A percentile compares a stretch with the other conserved stretches of the same genome.
Evolutionary conservation across 148 eudicot species (phyloP).

Genomic region (Bassia scoparia): DNA sequence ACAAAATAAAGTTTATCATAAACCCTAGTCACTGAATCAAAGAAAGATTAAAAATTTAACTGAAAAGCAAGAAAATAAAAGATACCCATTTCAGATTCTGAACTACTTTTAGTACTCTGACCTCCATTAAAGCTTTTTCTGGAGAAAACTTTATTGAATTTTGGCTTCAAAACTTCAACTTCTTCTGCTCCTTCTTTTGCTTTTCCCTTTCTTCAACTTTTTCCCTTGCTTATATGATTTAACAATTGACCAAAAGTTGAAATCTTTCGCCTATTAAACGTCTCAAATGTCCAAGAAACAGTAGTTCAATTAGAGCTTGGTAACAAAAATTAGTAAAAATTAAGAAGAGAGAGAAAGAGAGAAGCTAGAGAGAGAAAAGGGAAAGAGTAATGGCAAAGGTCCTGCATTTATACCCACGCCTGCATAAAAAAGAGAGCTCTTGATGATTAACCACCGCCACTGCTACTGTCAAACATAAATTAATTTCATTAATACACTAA

Average conservation of each 20-base stretch:
- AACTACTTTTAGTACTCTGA: conserved; percentile 47
- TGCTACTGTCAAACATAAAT: conserved; percentile 34
- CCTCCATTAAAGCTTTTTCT: conserved; percentile 43
- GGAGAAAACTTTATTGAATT: conserved; percentile 37
- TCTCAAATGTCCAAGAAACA: conserved; percentile 11
- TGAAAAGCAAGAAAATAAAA: conserved; percentile 44
- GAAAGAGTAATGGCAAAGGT: conserved; percentile 38
- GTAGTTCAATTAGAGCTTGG: no score
- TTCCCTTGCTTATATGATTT: no score
- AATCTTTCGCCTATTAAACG: neutral
- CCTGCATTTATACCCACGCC: conserved; percentile 83
- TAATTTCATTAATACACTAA: neutral
- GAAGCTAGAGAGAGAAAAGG: conserved; percentile 26
- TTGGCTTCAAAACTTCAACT: conserved; percentile 16
- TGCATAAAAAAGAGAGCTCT: conserved; percentile 72
- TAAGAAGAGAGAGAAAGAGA: conserved; percentile 13
- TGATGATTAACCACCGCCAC: conserved; percentile 97
- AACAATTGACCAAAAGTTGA: neutral
- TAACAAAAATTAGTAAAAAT: no score
- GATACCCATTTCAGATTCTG: conserved; percentile 68
- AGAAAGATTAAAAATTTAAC: conserved; percentile 15
- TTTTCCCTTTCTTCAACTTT: neutral
- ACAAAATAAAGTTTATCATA: conserved; percentile 19
- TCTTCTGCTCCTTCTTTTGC: neutral
- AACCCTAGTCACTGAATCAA: conserved; percentile 56